A percentile compares a stretch with the other conserved stretches of the same genome.
Conservation (phyloP, 2,329 filamentous ascomycete species). For the Hirsutella minnesotensis region DNA sequence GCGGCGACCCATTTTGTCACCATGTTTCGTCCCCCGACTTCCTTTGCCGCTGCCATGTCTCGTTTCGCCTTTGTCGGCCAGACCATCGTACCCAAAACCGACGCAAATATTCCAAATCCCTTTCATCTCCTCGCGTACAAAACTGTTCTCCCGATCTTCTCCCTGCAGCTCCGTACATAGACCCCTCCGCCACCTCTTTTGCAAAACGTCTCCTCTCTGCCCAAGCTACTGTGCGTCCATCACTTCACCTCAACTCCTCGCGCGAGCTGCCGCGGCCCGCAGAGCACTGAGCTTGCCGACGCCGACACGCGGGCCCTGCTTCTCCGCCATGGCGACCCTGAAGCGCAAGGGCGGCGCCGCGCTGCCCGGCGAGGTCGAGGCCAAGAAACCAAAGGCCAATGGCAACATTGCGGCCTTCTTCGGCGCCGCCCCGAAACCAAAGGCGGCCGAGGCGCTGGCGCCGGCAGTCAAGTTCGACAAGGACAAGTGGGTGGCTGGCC, state of each 20-base stretch:
- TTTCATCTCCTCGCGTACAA: too few species aligned
- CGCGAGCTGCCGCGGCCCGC: constrained; percentile 4
- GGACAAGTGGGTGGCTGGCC: constrained; percentile 70
- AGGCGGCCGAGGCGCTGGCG: constrained; percentile 24
- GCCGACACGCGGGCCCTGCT: constrained; percentile 2
- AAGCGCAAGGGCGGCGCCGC: constrained; percentile 53
- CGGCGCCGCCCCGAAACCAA: constrained; percentile 45
- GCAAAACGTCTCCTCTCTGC: too few species aligned
- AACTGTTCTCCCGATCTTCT: too few species aligned
- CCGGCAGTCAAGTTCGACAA: constrained; percentile 63
- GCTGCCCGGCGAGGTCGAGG: constrained; percentile 30
- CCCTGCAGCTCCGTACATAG: too few species aligned
- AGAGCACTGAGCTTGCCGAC: constrained; percentile 5
- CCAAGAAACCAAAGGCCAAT: constrained; percentile 64
- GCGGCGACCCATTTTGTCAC: constrained; percentile 6
- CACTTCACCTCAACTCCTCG: too few species aligned
- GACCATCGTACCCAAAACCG: too few species aligned
- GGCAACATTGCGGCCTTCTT: constrained; percentile 87
- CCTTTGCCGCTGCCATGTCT: too few species aligned
- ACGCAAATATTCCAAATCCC: too few species aligned
- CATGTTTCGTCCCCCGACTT: background rate
- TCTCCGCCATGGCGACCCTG: constrained; percentile 37
- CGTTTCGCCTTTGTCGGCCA: too few species aligned
- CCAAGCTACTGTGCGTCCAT: too few species aligned
- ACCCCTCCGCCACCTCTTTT: too few species aligned